These are phyloP conservation scores for Inga laurina DNA, from an alignment of 306 rosid genomes.

Conservation along the genomic window DNA sequence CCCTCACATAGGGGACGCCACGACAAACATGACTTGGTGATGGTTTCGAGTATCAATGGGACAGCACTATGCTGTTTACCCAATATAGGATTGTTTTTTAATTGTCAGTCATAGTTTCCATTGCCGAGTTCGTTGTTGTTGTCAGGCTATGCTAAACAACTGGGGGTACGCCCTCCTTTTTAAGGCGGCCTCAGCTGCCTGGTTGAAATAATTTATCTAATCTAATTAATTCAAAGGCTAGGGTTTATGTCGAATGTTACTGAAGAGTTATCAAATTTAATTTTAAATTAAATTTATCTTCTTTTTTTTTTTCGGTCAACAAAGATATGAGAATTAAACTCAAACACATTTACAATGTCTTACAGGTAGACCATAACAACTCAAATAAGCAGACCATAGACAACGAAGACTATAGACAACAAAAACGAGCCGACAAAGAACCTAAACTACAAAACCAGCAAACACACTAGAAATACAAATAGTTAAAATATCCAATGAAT, in stretches of 20 bases:
- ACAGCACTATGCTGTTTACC: background rate
- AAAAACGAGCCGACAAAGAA: too few species aligned
- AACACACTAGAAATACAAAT: too few species aligned
- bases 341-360: too few species aligned
- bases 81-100: background rate
- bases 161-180: background rate
- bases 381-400: too few species aligned
- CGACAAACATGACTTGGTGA: conserved; percentile 34
- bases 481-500: too few species aligned
- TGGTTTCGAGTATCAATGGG: conserved; percentile 23
- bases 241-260: background rate
- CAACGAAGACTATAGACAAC: too few species aligned
- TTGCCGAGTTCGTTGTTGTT: background rate
- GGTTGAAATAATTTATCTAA: background rate
- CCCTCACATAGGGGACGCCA: conserved; percentile 59
- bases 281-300: too few species aligned
- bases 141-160: background rate
- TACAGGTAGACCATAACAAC: too few species aligned
- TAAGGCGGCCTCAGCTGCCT: background rate
- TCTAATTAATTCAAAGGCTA: background rate
- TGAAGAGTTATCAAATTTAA: too few species aligned
- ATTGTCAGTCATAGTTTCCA: background rate
- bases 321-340: too few species aligned
- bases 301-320: too few species aligned
- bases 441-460: too few species aligned